Base-by-base conservation (phyloP, 2,329 filamentous ascomycete genomes). In the Diaporthe velutina region DNA sequence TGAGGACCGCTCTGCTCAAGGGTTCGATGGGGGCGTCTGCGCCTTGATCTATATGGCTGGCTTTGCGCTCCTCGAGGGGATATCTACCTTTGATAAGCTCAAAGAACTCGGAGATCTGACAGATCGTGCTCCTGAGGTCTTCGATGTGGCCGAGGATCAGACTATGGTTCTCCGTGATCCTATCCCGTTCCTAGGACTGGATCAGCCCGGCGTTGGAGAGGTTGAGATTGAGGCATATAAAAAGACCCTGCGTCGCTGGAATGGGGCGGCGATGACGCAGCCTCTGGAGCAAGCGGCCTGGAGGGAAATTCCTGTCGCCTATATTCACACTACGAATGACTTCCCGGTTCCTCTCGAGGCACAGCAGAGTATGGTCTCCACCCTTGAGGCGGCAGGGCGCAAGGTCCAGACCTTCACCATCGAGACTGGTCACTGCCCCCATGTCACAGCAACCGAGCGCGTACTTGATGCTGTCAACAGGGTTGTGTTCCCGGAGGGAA, bases 381-480 rank as follows among this genome's bases (percentile, higher is more conserved):
- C 5, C 15, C 22, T 60, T 9, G 71, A 68, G 28, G 48, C n/a
- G 28, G 35, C 52, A 8, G 71, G 71, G 40, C 61, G 52, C 7
- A 58, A 45, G 28, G 52, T 73, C 3, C 52, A 38, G 19, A 33
- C 40, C 8, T 73, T 68, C 17, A 68, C 38, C 4, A 3, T 73
- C 6, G 61, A 68, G n/a, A 28, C 52, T 57, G 71, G 48, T 4
- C 60, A 68, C 30, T 58, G 28, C 12, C 61, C 71, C 19, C 19
- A 73, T 35, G 57, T 73, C 9, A 50, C 52, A 3, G 61, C 71
- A 3, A 50, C 52, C 1, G 15, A 68, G 30, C 22, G 30, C 3
- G 71, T 73, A 15, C 61, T 73, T 7, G 71, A 68, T 7, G 15
- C n/a, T 9, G n/a, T 73, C n/a, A 50, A 42, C 19, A 48, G 52